phyloP scores from a whole-genome alignment of 768 basidiomycete species.

The Boletus eberwhitei region DNA sequence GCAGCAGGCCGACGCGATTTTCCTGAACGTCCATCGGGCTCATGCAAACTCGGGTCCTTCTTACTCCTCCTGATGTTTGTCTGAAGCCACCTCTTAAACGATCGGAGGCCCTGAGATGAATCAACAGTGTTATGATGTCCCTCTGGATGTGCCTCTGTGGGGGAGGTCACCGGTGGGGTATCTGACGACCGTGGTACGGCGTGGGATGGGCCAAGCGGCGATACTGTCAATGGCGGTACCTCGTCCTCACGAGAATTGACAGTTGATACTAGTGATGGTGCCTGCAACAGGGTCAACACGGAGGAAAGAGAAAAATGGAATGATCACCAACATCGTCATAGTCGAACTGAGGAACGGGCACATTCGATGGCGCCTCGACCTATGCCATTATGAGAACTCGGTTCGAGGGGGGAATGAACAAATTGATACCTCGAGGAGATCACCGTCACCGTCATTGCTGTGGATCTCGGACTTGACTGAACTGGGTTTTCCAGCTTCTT shows the following conservation, averaged over 20 bases:
- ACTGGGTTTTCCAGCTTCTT: no score
- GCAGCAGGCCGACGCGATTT: neutral
- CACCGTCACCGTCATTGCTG: neutral
- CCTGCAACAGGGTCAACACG: neutral
- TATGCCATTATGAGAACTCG: neutral
- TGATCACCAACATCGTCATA: neutral
- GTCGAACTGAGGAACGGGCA: neutral
- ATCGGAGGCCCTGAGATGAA: neutral
- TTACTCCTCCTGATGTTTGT: neutral
- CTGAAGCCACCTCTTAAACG: neutral
- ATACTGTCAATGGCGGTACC: no score
- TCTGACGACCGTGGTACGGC: no score
- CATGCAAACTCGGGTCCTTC: neutral
- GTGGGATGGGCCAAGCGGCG: no score
- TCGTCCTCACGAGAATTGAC: neutral
- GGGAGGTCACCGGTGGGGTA: no score
- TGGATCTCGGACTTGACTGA: neutral
- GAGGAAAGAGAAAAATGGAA: no score
- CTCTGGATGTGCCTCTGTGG: no score
- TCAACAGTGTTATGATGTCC: neutral
- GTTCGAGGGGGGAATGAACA: rapidly evolving
- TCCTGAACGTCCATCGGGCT: neutral
- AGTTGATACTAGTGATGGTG: neutral
- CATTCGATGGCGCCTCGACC: neutral
- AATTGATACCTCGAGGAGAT: no score